Conservation (phyloP, 2,329 filamentous ascomycete genomes). For the Hymenoscyphus occultus region DNA sequence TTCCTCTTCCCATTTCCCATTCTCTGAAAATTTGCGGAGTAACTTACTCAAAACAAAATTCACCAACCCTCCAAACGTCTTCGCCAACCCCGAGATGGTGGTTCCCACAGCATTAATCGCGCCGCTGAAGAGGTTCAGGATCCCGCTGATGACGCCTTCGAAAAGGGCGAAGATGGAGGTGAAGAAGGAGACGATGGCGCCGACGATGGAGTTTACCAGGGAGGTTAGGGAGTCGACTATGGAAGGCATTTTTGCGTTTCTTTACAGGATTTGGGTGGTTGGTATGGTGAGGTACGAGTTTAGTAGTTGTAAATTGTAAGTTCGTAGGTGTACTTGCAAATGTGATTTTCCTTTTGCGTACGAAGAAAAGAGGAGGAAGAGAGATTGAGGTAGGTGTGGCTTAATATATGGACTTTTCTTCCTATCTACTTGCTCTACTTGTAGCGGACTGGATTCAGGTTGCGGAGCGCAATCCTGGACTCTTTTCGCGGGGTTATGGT, state of each 20-base stretch:
- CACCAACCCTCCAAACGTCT: constrained; percentile 32
- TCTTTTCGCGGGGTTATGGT: neutral
- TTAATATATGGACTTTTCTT: neutral
- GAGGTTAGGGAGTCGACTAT: constrained; percentile 26
- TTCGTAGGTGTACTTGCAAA: too few relatives aligned
- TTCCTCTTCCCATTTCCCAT: neutral
- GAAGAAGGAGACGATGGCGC: constrained; percentile 26
- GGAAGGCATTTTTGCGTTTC: constrained; percentile 30
- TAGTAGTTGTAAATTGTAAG: neutral
- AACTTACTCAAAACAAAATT: constrained; percentile 34
- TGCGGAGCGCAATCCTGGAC: too few relatives aligned
- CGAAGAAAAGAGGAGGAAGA: neutral
- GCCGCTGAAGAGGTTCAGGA: constrained; percentile 27
- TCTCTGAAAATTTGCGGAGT: neutral
- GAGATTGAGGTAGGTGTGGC: neutral
- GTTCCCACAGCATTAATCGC: constrained; percentile 27
- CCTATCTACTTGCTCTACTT: neutral
- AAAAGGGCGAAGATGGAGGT: constrained; percentile 32
- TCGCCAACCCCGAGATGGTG: constrained; percentile 27
- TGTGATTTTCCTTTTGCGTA: neutral
- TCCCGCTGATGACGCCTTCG: constrained; percentile 28
- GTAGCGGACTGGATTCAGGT: neutral
- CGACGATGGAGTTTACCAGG: constrained; percentile 32
- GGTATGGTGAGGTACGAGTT: neutral
- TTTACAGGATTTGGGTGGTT: neutral